Evolutionary conservation across 495 filamentous ascomycete species (phyloP), one percentile per base, ranked within the genome.

Genomic region (Aspergillus leporis): DNA sequence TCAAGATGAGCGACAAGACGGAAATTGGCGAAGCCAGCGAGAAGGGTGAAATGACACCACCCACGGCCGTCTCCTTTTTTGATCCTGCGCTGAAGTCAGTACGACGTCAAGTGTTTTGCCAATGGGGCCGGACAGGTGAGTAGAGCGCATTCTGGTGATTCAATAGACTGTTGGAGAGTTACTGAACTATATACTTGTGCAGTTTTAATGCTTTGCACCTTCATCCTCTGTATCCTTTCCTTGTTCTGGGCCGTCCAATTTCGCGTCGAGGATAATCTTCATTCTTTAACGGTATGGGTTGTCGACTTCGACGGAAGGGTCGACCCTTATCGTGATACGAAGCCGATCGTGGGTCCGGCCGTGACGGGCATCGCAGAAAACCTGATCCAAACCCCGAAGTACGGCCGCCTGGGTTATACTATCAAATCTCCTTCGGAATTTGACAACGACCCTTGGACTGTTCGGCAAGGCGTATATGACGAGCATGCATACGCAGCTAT

Each of bases 251-350:
- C 74, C 0, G 80, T 79, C 5, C 75, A 87, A 23, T 85, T 71
- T 63, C 61, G 70, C 38, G 75, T 80, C 22, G 74, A 84, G 46
- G 48, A 74, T 22, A 85, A 83, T 19, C 63, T 78, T 21, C 69
- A 70, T 1, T 64, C 66, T 0, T 72, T 89, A 14, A 74, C 70
- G 4, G 76, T 89, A n/a, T 83, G 75, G 66, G 81, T 90, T 0
- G 85, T 89, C 48, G 85, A 89, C 63, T 88, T 88, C 59, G 87
- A 89, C 62, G 80, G 78, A 12, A 72, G 81, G 56, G 70, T 82
- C 6, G 73, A 79, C 12, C 82, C 84, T 19, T 86, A 85, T 59
- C 51, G 58, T 18, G 68, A 73, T 32, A 65, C 76, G 43, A 25
- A 34, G 30, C 74, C 84, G 0, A 61, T 89, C 14, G 75, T 90